Base-by-base conservation (phyloP, 805 yeast species). In the Huiozyma sinensis region DNA sequence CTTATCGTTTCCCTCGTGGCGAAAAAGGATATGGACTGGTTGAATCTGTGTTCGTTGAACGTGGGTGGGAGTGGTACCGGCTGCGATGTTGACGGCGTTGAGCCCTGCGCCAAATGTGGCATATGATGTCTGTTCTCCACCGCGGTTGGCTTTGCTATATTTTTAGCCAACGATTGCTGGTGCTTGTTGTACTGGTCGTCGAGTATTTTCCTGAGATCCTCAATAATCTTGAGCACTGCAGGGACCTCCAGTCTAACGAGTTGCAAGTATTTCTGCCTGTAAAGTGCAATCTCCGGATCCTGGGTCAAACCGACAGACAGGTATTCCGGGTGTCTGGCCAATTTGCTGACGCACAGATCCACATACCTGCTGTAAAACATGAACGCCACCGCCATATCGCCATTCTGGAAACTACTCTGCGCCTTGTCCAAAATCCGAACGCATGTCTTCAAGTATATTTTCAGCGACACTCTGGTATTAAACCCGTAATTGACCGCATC, bases 331-430 rank as follows among this genome's bases (percentile, higher is more conserved):
- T 62, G 66, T 8, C 40, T 47, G 5, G 63, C 48, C 36, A 62
- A 44, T 44, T 55, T 62, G 41, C 58, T 54, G 33, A 56, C 55
- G 44, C 58, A 54, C n/a, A 61, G 46, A 39, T 81, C 84, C 24
- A 80, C 71, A 50, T 76, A 79, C 44, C 88, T 61, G 38, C 73
- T 62, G 53, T 78, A 79, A 44, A 77, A 61, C 30, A 77, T 59
- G 52, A 73, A 81, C 0, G 85, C 76, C 46, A 72, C 74, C 36
- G 68, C 71, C 36, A 63, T 54, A 29, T 71, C 65, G 11, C 67
- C 64, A 37, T 69, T 74, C 17, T 60, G 56, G 13, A 49, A 45
- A 31, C 44, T 57, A 52, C 36, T 48, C 52, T 77, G 63, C 56
- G 80, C 57, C 64, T 68, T 49, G 63, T 62, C 52, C 71, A 64